These are phyloP conservation scores for Penicillium simplicissimum DNA, from an alignment of 495 filamentous ascomycete species.

Conservation along the genomic window DNA sequence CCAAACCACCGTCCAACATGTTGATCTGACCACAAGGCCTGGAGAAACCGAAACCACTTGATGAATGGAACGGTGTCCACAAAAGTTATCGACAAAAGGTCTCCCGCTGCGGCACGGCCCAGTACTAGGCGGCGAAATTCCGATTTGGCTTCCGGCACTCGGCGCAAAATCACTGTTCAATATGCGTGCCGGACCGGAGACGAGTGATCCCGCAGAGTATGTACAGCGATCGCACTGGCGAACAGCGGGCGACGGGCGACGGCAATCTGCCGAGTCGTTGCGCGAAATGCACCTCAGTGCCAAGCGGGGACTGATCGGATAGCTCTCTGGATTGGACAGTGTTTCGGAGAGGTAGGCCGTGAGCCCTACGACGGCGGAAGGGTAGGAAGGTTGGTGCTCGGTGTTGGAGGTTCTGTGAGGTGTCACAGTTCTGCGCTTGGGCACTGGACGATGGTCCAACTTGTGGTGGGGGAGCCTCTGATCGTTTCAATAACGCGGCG, in stretches of 20 bases:
- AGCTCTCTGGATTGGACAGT: constrained; percentile 26
- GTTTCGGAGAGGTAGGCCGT: constrained; percentile 24
- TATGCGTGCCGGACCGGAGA: neutral
- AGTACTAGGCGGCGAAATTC: neutral
- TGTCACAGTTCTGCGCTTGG: constrained; percentile 2
- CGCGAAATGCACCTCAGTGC: constrained; percentile 13
- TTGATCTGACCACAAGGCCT: neutral
- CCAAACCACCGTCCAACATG: constrained; percentile 45
- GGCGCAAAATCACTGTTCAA: neutral
- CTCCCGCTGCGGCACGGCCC: neutral
- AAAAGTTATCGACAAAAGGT: neutral
- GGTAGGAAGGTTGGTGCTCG: neutral
- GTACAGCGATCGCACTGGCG: constrained; percentile 1
- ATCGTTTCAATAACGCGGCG: neutral
- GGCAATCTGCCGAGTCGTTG: constrained; percentile 18
- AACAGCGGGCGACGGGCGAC: constrained; percentile 1
- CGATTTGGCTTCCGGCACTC: neutral
- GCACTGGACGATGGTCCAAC: neutral
- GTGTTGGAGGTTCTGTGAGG: neutral
- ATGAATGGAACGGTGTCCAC: neutral
- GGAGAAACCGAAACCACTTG: neutral
- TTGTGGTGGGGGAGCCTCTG: neutral
- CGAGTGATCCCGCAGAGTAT: neutral
- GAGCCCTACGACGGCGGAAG: constrained; percentile 21
- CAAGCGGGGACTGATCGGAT: constrained; percentile 20